Evolutionary conservation across 306 rosid species (phyloP).

Genomic region (Astragalus glycyphyllos): DNA sequence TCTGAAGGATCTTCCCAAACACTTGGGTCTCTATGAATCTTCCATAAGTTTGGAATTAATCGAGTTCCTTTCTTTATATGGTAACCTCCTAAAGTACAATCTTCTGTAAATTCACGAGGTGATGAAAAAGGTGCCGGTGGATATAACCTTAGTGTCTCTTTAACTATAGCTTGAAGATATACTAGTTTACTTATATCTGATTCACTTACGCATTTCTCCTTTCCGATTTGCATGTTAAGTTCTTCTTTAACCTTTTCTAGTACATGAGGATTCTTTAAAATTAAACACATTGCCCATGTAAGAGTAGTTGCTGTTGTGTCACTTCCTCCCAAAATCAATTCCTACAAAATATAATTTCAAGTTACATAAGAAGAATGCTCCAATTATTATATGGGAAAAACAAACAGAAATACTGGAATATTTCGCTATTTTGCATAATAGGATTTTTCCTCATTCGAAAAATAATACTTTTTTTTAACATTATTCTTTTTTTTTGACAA

Average conservation of each 20-base stretch:
- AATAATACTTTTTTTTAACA: too few species aligned
- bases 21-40: slow-evolving; percentile 41
- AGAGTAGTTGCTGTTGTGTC: slow-evolving; percentile 37
- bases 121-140: slow-evolving; percentile 38
- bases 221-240: slow-evolving; percentile 29
- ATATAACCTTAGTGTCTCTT: slow-evolving; percentile 46
- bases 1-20: slow-evolving; percentile 42
- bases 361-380: neutral
- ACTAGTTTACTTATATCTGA: slow-evolving; percentile 22
- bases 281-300: slow-evolving; percentile 39
- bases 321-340: slow-evolving; percentile 37
- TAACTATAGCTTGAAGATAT: slow-evolving; percentile 44
- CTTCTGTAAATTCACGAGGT: slow-evolving; percentile 34
- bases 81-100: slow-evolving; percentile 40
- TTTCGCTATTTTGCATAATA: too few species aligned
- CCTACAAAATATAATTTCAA: slow-evolving; percentile 36
- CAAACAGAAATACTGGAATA: too few species aligned
- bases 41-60: slow-evolving; percentile 37
- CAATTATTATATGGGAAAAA: too few species aligned
- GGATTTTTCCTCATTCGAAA: too few species aligned
- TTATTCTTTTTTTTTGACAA: too few species aligned
- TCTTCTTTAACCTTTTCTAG: slow-evolving; percentile 40
- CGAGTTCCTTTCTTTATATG: slow-evolving; percentile 39
- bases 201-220: slow-evolving; percentile 12
- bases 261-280: slow-evolving; percentile 31